A percentile compares a stretch with the other conserved stretches of the same genome.
These are phyloP conservation scores for Thuja plicata DNA, from an alignment of 83 land plant species.

Conservation along the genomic window DNA sequence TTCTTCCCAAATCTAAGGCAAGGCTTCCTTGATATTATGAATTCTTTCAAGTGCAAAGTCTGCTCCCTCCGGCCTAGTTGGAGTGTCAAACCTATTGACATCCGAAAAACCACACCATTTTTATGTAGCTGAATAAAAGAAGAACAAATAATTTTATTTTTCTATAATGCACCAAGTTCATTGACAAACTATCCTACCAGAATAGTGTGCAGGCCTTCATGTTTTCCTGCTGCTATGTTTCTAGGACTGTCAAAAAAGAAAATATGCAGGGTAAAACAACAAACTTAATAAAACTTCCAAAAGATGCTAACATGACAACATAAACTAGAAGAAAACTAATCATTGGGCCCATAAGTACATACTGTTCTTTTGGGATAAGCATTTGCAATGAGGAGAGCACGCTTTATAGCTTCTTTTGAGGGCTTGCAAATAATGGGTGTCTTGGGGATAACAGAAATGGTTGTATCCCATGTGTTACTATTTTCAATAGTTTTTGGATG, in stretches of 20 bases:
- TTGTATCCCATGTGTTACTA: not conserved
- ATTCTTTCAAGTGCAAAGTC: constrained; percentile 76
- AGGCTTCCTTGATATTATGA: constrained; percentile 71
- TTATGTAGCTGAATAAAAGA: not conserved
- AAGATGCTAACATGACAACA: not conserved
- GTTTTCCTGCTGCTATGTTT: constrained; percentile 65
- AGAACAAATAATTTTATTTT: not conserved
- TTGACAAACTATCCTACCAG: constrained; percentile 30
- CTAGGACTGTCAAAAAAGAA: constrained; percentile 74
- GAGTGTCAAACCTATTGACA: constrained; percentile 57
- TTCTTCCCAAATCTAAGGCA: constrained; percentile 73
- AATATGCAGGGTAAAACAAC: constrained; percentile 26
- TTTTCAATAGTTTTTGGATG: constrained; percentile 3
- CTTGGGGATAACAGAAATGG: constrained; percentile 2
- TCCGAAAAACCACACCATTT: not conserved
- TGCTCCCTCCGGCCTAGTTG: constrained; percentile 55
- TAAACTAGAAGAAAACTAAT: not conserved
- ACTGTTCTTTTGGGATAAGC: constrained; percentile 70
- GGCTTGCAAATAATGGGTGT: constrained; percentile 74
- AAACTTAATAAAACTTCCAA: not conserved
- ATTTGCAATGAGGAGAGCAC: constrained; percentile 58
- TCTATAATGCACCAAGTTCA: not conserved
- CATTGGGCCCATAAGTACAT: not conserved
- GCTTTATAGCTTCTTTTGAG: constrained; percentile 56
- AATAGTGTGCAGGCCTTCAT: constrained; percentile 52